Evolutionary conservation across 2,329 filamentous ascomycete genomes (phyloP).

Genomic region (Aspergillus hortae): DNA sequence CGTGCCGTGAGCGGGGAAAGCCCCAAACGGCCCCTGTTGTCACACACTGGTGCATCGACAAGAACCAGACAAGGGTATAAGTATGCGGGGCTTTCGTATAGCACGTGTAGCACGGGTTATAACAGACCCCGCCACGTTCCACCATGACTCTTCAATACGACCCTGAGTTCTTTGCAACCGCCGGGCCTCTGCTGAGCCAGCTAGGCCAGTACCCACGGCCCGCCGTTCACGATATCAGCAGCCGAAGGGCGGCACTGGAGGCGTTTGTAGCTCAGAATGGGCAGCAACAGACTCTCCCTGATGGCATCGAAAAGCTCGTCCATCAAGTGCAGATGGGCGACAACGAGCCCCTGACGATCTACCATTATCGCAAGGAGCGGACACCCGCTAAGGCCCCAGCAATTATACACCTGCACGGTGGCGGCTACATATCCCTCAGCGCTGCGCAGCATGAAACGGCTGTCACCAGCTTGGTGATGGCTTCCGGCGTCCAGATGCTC

Average conservation of each 20-base stretch:
- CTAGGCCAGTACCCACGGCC: conserved; percentile 3
- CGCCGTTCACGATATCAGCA: background rate
- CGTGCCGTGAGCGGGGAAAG: too few species aligned
- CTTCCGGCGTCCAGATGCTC: conserved; percentile 30
- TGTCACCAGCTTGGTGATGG: conserved; percentile 22
- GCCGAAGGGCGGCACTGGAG: background rate
- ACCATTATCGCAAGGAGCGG: conserved; percentile 11
- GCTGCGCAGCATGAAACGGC: conserved; percentile 22
- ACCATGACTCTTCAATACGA: conserved; percentile 16
- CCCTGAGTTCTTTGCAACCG: conserved; percentile 9
- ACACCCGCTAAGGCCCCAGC: conserved; percentile 17
- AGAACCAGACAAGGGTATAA: too few species aligned
- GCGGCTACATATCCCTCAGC: conserved; percentile 36
- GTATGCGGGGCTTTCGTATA: too few species aligned
- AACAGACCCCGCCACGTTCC: background rate
- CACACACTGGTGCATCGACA: too few species aligned
- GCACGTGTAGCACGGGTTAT: background rate
- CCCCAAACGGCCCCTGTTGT: too few species aligned
- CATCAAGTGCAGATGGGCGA: conserved; percentile 5
- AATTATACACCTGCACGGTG: conserved; percentile 40
- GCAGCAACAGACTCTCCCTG: conserved; percentile 1
- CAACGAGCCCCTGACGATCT: conserved; percentile 7
- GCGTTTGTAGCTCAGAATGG: background rate
- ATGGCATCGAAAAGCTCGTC: conserved; percentile 10
- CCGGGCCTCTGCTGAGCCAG: conserved; percentile 7